phyloP scores from a whole-genome alignment of 805 yeast species.

The Dipodascus albidus region DNA sequence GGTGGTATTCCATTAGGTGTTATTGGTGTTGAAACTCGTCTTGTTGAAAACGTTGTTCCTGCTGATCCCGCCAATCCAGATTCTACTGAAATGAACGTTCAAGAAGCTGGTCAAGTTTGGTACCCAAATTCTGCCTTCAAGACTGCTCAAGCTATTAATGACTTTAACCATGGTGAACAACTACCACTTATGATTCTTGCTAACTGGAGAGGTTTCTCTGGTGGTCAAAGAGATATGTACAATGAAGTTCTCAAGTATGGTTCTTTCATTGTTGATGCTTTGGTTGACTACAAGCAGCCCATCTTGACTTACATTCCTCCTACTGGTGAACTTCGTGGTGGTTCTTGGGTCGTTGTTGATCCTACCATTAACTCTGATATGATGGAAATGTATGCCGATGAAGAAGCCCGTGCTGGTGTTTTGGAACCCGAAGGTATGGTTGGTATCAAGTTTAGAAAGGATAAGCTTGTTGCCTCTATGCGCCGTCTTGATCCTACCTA shows the following conservation, averaged over 20 bases:
- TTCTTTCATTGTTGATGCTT: constrained; percentile 92
- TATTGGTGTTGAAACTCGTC: constrained; percentile 88
- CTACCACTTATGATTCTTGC: constrained; percentile 95
- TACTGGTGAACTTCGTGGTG: constrained; percentile 97
- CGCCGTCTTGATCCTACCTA: constrained; percentile 73
- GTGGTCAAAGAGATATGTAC: constrained; percentile 99
- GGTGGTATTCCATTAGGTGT: constrained; percentile 99
- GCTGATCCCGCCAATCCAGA: constrained; percentile 99
- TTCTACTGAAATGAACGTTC: constrained; percentile 75
- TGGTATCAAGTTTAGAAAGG: constrained; percentile 94
- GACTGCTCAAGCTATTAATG: constrained; percentile 97
- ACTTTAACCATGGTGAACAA: constrained; percentile 96
- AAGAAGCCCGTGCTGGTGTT: constrained; percentile 93
- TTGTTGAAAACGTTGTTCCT: constrained; percentile 80
- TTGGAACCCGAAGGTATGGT: constrained; percentile 99
- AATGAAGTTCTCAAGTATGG: constrained; percentile 97
- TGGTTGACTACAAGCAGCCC: constrained; percentile 93
- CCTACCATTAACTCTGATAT: constrained; percentile 92
- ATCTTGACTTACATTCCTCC: constrained; percentile 97
- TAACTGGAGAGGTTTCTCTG: constrained; percentile 99
- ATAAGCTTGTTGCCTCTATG: constrained; percentile 85
- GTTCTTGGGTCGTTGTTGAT: constrained; percentile 99
- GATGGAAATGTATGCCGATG: constrained; percentile 99
- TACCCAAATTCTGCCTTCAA: constrained; percentile 98
- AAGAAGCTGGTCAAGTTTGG: constrained; percentile 99